Base-by-base conservation (phyloP, 306 rosid species). In the Gastrolobium bilobum region DNA sequence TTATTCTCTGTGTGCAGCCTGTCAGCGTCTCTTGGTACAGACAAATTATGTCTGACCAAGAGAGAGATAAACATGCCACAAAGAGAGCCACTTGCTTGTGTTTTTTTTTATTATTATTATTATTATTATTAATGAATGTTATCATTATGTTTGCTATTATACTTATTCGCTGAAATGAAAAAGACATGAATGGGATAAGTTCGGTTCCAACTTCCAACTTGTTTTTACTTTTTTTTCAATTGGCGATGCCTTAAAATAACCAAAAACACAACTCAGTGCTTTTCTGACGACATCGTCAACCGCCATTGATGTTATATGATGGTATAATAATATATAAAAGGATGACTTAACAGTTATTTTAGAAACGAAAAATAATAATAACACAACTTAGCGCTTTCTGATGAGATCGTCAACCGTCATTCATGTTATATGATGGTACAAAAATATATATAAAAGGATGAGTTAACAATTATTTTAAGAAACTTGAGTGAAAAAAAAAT, bases 11-110 rank as follows among this genome's bases (percentile, higher is more conserved):
- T 15, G 20, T 2, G 54, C 50, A 78, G 35, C 51, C 10, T 68
- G 56, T 73, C 30, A 68, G 70, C 42, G 35, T 15, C 35, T 70
- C 10, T 35, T 69, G 75, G 67, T 64, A 65, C 29, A 37, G 84
- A 82, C 83, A 86, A 75, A 58, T 7, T 2, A 29, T 38, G 8
- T 39, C 64, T 53, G 77, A 40, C 58, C 7, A 15, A n/a, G 76
- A 82, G 47, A 76, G 40, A 64, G 70, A 74, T 2, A 8, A 20
- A 0, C 26, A 20, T 20, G 26, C 26, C 26, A 20, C 26, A 20
- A 20, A 20, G 26, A n/a, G 6, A 3, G 40, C 75, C 46, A 57
- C 38, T 60, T 70, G 38, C 40, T 38, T 46, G 4, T 34, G 39
- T 44, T 51, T 4, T 42, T 38, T 7, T 68, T 30, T 10, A 5